phyloP scores from a whole-genome alignment of 768 basidiomycete species.

The Boletus rubropictus region DNA sequence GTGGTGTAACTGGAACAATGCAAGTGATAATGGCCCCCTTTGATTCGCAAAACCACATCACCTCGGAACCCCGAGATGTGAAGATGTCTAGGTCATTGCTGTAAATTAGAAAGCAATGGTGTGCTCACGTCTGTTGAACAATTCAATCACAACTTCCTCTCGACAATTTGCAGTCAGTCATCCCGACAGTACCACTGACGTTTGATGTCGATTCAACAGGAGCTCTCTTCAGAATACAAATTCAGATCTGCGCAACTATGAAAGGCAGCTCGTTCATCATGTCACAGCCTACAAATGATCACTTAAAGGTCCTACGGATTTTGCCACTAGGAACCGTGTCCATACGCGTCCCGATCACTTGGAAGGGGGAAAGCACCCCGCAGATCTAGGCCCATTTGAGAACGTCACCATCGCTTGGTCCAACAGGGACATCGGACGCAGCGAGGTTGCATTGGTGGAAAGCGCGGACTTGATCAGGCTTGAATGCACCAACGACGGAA shows the following conservation, averaged over 20 bases:
- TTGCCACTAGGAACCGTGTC: conserved; percentile 7
- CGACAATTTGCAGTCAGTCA: background rate
- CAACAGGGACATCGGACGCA: conserved; percentile 43
- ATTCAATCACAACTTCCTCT: background rate
- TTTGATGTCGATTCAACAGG: background rate
- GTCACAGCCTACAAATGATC: conserved; percentile 13
- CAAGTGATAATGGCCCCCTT: background rate
- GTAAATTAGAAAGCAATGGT: background rate
- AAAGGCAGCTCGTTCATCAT: conserved; percentile 4
- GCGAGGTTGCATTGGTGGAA: conserved; percentile 59
- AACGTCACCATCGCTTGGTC: conserved; percentile 44
- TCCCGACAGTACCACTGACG: background rate
- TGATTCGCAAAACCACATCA: background rate
- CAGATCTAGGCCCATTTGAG: conserved; percentile 35
- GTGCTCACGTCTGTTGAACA: background rate
- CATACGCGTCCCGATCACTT: conserved; percentile 2
- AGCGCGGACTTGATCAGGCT: conserved; percentile 40
- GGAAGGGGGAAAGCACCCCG: background rate
- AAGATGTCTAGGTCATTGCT: background rate
- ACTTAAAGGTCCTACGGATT: background rate
- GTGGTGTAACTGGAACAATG: background rate
- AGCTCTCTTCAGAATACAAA: conserved; percentile 7
- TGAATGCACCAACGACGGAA: conserved; percentile 62
- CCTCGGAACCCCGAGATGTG: background rate
- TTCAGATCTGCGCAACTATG: conserved; percentile 8